Evolutionary conservation across 176 grass and related monocot genomes (phyloP), one percentile per base, ranked within the genome.

Genomic region (Cenchrus purpureus): DNA sequence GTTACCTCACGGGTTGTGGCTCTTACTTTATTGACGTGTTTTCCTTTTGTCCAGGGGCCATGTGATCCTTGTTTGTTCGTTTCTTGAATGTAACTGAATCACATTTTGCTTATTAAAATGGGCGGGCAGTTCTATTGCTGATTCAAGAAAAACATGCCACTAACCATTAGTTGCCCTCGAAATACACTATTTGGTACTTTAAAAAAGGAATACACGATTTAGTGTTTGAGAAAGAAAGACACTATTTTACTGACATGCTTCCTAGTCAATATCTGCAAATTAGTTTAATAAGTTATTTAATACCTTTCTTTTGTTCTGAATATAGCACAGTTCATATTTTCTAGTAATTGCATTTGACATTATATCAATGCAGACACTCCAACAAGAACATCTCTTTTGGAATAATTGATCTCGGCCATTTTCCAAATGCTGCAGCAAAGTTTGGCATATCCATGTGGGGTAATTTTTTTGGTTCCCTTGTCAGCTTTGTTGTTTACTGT

Each of bases 301-400:
- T 87, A 34, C n/a, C 11, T 53, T 78, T 66, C 4, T 31, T 65
- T 83, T 79, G 22, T 79, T 14, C n/a, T 68, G 50, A 86, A 71
- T 22, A 83, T 72, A 74, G 10, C 79, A 54, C 67, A 42, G 3
- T 8, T 83, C 54, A 51, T 62, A 65, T 40, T 79, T 78, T 51
- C 8, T 44, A 4, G 73, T 6, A 46, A 46, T 50, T 76, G 45
- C 42, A 71, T 81, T 59, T 57, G 60, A 69, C 32, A 70, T 15
- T 82, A 19, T 80, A 25, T 90, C 51, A 66, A 82, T 91, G 78
- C 88, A 96, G 97, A 84, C 96, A 94, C 89, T 91, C 93, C 17
- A 96, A 91, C 82, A 99, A 94, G 87, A 96, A 91, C 50, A 88
- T 99, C 57, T 95, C 97, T 67, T 99, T 99, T 94, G 93, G 91